These are phyloP conservation scores for Bruguiera hainesii DNA, from an alignment of 441 rosid species.

Conservation along the genomic window DNA sequence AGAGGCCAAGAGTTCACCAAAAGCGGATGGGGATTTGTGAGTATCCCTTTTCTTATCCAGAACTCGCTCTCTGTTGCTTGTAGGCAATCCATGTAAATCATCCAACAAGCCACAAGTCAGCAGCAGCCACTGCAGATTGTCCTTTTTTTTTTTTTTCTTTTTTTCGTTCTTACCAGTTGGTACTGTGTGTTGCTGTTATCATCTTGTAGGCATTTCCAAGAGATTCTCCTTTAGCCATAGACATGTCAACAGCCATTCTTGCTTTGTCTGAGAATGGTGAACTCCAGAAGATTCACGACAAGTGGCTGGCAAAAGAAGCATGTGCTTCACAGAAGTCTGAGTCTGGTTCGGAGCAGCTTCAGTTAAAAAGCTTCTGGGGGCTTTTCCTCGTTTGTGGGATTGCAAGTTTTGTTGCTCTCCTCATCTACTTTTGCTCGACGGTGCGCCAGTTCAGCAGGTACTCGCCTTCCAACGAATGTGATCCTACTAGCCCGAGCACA, in stretches of 20 bases:
- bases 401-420: conserved; percentile 63
- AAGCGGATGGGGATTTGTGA: conserved; percentile 94
- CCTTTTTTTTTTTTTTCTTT: background rate
- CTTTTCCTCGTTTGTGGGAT: conserved; percentile 66
- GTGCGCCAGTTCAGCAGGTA: conserved; percentile 46
- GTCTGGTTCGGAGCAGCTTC: conserved; percentile 55
- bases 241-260: conserved; percentile 89
- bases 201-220: conserved; percentile 67
- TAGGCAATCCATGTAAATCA: too few species aligned
- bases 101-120: too few species aligned
- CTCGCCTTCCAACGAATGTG: conserved; percentile 27
- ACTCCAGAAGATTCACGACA: conserved; percentile 76
- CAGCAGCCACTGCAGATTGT: too few species aligned
- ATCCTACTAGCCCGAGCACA: conserved; percentile 17
- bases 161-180: background rate
- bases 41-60: conserved; percentile 24
- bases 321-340: conserved; percentile 39
- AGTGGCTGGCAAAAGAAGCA: conserved; percentile 58
- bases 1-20: conserved; percentile 83
- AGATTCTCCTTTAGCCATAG: conserved; percentile 84
- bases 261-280: conserved; percentile 79
- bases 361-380: conserved; percentile 72
- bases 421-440: conserved; percentile 48
- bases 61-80: too few species aligned
- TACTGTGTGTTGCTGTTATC: background rate